Evolutionary conservation across 1,284 basidiomycete genomes (phyloP), one percentile per base, ranked within the genome.

Genomic region (Trametes hirsuta): DNA sequence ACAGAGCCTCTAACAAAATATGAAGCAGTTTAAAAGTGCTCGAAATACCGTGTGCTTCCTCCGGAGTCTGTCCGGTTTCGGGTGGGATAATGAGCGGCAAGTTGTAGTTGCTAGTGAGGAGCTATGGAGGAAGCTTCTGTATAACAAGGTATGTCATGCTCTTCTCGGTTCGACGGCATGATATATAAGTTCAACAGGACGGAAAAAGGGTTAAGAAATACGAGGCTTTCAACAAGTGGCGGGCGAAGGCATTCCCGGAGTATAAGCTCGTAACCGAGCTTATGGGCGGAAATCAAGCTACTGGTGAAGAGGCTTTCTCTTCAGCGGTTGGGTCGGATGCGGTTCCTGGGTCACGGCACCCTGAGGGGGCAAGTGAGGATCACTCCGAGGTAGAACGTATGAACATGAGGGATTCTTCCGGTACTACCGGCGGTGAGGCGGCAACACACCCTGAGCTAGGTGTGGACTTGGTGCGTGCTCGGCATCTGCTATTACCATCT

Each of bases 51-150:
- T 41, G 14, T 15, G 9, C 35, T 15, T 15, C 37, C 63, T 75
- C 1, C 59, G 66, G 2, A 58, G 58, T 0, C 55, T 46, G 14
- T 75, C 73, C 21, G 75, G 75, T 1, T 76, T 74, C 68, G 74
- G 76, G 1, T 76, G 74, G 74, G 69, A 76, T 68, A 65, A 66
- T 45, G 65, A 22, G 2, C 45, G 51, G 9, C 36, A 66, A 6
- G 40, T 71, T 6, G 72, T 74, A 4, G 72, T 66, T 30, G 73
- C 72, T 14, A 44, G 59, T 11, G 68, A 69, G 30, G 57, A 66
- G 30, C 74, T 76, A 0, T 75, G 75, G 73, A 58, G 66, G 2
- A 47, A 45, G 1, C 55, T 66, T 25, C 12, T 72, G 2, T 51
- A 54, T 57, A 72, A 71, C 35, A 30, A 44, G 62, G 15, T 51